These are phyloP conservation scores for Huntiella omanensis DNA, from an alignment of 2,329 filamentous ascomycete species.

Conservation along the genomic window DNA sequence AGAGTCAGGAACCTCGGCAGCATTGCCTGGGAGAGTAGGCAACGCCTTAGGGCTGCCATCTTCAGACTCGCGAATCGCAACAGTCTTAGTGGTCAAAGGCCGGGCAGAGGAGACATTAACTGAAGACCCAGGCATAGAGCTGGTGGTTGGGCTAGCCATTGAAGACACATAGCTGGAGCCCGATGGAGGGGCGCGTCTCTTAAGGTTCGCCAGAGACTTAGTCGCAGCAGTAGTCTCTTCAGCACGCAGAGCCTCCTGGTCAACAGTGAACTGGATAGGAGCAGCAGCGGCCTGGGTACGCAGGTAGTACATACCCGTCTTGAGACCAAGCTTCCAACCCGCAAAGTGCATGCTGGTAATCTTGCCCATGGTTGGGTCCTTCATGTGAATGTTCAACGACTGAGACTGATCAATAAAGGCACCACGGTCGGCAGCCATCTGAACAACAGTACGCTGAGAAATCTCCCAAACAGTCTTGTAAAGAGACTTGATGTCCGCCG, in stretches of 20 bases:
- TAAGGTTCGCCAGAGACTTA: slow-evolving; percentile 37
- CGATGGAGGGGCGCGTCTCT: slow-evolving; percentile 49
- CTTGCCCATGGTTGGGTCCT: slow-evolving; percentile 98
- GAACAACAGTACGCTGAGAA: slow-evolving; percentile 81
- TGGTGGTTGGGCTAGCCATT: slow-evolving; percentile 43
- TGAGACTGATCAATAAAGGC: slow-evolving; percentile 98
- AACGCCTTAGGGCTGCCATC: slow-evolving; percentile 67
- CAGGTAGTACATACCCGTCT: slow-evolving; percentile 99
- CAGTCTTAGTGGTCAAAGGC: slow-evolving; percentile 54
- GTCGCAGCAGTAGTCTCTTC: slow-evolving; percentile 50
- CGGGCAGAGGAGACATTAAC: slow-evolving; percentile 38
- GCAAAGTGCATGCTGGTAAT: slow-evolving; percentile 99
- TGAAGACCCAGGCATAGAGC: slow-evolving; percentile 29
- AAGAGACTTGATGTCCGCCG: slow-evolving; percentile 81
- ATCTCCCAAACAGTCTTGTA: slow-evolving; percentile 99
- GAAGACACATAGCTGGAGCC: slow-evolving; percentile 35
- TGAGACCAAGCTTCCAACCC: slow-evolving; percentile 96
- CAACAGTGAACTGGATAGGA: slow-evolving; percentile 97
- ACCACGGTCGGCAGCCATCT: slow-evolving; percentile 96
- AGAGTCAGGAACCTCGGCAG: slow-evolving; percentile 41
- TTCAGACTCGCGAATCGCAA: slow-evolving; percentile 27
- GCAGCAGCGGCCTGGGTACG: slow-evolving; percentile 92
- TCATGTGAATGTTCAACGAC: slow-evolving; percentile 98
- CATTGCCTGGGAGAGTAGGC: slow-evolving; percentile 48
- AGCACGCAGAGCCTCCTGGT: slow-evolving; percentile 84